Percentiles rank a stretch among this genome's conserved stretches.
phyloP scores from a whole-genome alignment of 2,329 filamentous ascomycete species.

The Cercospora sp. region DNA sequence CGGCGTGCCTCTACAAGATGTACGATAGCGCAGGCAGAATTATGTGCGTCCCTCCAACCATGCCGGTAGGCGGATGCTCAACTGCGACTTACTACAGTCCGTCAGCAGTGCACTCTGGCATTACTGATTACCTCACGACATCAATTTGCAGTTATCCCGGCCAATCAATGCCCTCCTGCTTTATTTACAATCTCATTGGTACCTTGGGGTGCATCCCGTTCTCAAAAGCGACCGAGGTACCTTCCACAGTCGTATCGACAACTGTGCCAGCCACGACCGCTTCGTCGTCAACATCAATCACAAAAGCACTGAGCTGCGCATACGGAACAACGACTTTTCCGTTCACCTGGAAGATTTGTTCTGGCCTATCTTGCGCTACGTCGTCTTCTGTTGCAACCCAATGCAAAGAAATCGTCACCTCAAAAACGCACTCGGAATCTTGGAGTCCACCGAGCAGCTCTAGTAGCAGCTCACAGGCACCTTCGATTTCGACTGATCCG shows the following conservation, averaged over 20 bases:
- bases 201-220: neutral
- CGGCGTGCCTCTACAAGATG: neutral
- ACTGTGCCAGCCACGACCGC: neutral
- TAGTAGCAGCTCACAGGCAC: neutral
- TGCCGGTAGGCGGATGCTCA: slow-evolving; percentile 5
- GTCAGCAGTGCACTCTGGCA: neutral
- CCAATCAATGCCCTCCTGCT: neutral
- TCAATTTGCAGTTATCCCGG: neutral
- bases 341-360: slow-evolving; percentile 5
- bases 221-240: neutral
- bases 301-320: slow-evolving; percentile 1
- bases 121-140: slow-evolving; percentile 1
- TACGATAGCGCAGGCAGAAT: neutral
- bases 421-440: neutral
- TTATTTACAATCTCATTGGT: neutral
- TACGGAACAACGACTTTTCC: slow-evolving; percentile 7
- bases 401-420: slow-evolving; percentile 1
- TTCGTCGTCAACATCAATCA: neutral
- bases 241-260: neutral
- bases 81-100: slow-evolving; percentile 7
- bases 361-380: neutral
- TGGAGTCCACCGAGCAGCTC: neutral
- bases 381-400: neutral
- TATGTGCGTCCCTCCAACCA: neutral
- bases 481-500: neutral